Conservation (phyloP, 768 basidiomycete species). For the Mycena amicta region DNA sequence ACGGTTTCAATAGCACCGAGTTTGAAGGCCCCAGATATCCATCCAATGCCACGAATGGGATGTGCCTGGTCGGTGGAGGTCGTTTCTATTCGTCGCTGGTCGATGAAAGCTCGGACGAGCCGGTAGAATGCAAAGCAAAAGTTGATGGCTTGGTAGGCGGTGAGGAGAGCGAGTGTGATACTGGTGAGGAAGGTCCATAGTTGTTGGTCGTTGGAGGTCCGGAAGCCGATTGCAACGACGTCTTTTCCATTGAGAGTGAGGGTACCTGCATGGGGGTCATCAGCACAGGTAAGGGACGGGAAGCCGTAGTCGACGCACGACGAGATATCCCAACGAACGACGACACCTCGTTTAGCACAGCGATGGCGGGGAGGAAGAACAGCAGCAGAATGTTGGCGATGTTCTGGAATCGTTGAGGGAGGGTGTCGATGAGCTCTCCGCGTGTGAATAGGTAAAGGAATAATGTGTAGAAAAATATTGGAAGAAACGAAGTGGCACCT, state of each 20-base stretch:
- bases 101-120: constrained; percentile 49
- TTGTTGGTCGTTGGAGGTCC: constrained; percentile 32
- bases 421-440: constrained; percentile 49
- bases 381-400: constrained; percentile 49
- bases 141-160: constrained; percentile 56
- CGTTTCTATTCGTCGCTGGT: constrained; percentile 55
- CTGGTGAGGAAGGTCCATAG: constrained; percentile 62
- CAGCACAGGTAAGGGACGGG: background rate
- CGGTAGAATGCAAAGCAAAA: constrained; percentile 65
- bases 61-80: constrained; percentile 46
- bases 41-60: constrained; percentile 62
- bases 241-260: background rate
- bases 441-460: constrained; percentile 64
- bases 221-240: constrained; percentile 45
- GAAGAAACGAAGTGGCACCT: constrained; percentile 64
- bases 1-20: constrained; percentile 67
- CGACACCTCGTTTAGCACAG: constrained; percentile 58
- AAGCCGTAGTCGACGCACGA: constrained; percentile 41
- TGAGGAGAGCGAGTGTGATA: constrained; percentile 61
- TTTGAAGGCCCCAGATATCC: constrained; percentile 64
- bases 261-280: constrained; percentile 11
- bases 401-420: constrained; percentile 53
- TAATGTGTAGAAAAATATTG: constrained; percentile 62
- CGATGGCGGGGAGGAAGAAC: constrained; percentile 56
- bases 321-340: constrained; percentile 65